Evolutionary conservation across 148 eudicot genomes (phyloP).

Genomic region (Cornus florida): DNA sequence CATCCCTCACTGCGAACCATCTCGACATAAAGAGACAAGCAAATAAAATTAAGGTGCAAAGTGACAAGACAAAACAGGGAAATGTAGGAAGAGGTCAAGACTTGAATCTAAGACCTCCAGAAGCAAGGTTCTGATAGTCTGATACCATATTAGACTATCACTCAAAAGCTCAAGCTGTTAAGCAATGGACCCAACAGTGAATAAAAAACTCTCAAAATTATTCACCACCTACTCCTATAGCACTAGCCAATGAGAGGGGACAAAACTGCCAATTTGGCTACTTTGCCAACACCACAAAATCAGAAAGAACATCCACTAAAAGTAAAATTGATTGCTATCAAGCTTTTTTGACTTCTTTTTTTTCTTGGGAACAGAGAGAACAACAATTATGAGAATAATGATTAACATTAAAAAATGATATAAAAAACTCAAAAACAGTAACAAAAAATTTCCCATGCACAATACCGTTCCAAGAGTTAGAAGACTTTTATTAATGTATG

Average conservation of each 20-base stretch:
- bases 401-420: background rate
- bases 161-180: no score
- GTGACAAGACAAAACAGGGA: no score
- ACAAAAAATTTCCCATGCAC: slow-evolving; percentile 16
- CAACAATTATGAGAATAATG: background rate
- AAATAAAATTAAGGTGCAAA: no score
- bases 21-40: no score
- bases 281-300: background rate
- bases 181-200: no score
- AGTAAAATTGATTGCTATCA: background rate
- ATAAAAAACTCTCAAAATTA: background rate
- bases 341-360: background rate
- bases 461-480: slow-evolving; percentile 96
- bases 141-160: no score
- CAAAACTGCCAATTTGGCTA: background rate
- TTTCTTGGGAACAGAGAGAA: background rate
- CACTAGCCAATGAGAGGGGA: background rate
- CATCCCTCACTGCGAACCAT: no score
- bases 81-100: no score
- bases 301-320: background rate
- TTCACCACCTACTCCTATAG: background rate
- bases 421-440: background rate
- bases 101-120: background rate
- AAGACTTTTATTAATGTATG: slow-evolving; percentile 96
- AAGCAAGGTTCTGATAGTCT: no score